Evolutionary conservation across 495 filamentous ascomycete species (phyloP).

Genomic region (Xanthoparmelia taractica): DNA sequence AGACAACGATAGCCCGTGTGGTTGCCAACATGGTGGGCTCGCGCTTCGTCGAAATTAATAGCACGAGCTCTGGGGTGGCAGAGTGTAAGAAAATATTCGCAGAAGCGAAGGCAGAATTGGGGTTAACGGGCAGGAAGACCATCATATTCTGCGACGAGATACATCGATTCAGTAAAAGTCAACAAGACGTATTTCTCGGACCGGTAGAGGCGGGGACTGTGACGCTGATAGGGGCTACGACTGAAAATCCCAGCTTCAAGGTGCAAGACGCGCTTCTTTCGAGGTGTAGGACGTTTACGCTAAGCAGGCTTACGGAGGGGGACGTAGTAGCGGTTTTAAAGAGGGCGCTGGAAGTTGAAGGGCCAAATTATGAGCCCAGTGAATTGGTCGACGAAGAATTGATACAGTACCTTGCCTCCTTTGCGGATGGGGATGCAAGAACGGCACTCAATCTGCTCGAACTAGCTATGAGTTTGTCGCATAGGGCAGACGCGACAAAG

Average conservation of each 20-base stretch:
- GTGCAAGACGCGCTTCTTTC: conserved; percentile 82
- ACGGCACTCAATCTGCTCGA: conserved; percentile 91
- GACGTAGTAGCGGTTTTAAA: conserved; percentile 65
- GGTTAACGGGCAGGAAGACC: conserved; percentile 77
- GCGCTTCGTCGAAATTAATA: conserved; percentile 93
- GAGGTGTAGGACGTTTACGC: conserved; percentile 81
- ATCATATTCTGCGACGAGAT: conserved; percentile 99
- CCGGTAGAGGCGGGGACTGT: conserved; percentile 88
- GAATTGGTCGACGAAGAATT: conserved; percentile 69
- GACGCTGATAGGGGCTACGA: conserved; percentile 90
- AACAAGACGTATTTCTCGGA: conserved; percentile 92
- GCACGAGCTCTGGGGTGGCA: conserved; percentile 80
- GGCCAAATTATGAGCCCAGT: conserved; percentile 44
- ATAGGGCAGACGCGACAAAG: conserved; percentile 45
- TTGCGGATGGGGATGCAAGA: conserved; percentile 85
- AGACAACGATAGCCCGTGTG: conserved; percentile 93
- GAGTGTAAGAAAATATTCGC: conserved; percentile 91
- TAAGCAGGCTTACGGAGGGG: conserved; percentile 61
- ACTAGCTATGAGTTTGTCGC: conserved; percentile 62
- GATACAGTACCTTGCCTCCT: conserved; percentile 69
- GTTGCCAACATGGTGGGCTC: conserved; percentile 73
- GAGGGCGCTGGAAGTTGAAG: conserved; percentile 62
- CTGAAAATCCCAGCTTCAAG: conserved; percentile 95
- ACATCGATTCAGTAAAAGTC: conserved; percentile 84
- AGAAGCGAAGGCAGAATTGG: conserved; percentile 75